phyloP scores from a whole-genome alignment of 164 flowering plant species.

The Dillenia turbinata region DNA sequence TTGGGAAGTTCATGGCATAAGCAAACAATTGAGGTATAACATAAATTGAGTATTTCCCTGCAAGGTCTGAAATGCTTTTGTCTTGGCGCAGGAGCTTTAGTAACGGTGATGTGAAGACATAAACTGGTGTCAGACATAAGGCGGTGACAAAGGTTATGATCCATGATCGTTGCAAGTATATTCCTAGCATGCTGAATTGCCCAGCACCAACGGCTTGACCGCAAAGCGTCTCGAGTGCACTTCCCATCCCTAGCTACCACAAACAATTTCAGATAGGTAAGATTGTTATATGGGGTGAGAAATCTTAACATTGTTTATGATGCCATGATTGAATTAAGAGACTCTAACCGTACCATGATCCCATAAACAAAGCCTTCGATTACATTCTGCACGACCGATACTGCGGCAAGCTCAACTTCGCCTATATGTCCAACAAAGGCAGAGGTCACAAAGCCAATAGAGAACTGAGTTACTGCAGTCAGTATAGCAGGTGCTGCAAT shows the following conservation, averaged over 20 bases:
- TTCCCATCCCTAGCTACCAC: constrained; percentile 45
- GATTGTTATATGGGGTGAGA: too few relatives aligned
- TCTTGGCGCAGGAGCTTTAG: constrained; percentile 36
- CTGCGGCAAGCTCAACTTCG: constrained; percentile 1
- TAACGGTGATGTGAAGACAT: constrained; percentile 40
- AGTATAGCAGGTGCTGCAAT: constrained; percentile 18
- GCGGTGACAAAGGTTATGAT: constrained; percentile 34
- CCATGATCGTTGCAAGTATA: constrained; percentile 53
- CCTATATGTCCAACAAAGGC: constrained; percentile 4
- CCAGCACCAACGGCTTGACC: constrained; percentile 63
- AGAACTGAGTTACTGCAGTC: constrained; percentile 4
- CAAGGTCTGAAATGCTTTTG: constrained; percentile 30
- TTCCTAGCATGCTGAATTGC: constrained; percentile 40
- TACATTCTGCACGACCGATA: constrained; percentile 2
- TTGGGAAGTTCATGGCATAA: constrained; percentile 44
- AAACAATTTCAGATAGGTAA: constrained; percentile 1
- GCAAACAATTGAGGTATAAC: constrained; percentile 49
- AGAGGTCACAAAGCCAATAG: neutral
- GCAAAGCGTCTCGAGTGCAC: constrained; percentile 52
- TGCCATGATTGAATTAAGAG: too few relatives aligned
- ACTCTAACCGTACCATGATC: constrained; percentile 2
- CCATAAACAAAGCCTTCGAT: constrained; percentile 6
- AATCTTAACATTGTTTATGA: too few relatives aligned
- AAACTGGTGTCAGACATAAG: constrained; percentile 33
- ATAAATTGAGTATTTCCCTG: constrained; percentile 38